Base-by-base conservation (phyloP, 352 stramenopile genomes). In the Phytophthora multivora region DNA sequence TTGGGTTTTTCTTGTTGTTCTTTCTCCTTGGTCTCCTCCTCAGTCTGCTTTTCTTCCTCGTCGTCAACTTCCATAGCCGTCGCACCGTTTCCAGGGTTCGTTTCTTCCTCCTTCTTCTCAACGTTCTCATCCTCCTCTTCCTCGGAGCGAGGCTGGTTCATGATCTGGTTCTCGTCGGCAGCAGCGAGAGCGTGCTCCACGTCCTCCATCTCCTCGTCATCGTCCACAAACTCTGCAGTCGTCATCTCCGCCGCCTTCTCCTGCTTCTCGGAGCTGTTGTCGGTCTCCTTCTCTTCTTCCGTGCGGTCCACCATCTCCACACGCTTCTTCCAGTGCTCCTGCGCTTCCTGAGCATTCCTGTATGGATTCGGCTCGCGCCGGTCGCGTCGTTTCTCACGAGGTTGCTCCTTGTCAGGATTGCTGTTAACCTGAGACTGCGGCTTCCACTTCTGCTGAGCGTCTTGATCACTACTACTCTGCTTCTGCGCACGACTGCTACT, bases 311-410 rank as follows among this genome's bases (percentile, higher is more conserved):
- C 77, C 80, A 92, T 92, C 50, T 94, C 96, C 7, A 99, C 85
- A 46, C 97, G 96, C 47, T 95, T 88, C 61, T 98, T 97, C 98
- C 98, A 99, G 61, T 98, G 97, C 61, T 99, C 94, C 62, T 97
- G 85, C 2, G 97, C 95, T 60, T 98, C 96, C 43, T 97, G 96
- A 30, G 96, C 90, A 65, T 97, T 95, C 12, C 93, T 89, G 50
- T 98, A 98, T 54, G 97, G 97, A 68, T 99, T 99, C 9, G 96
- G 93, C 60, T 96, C 82, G 41, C 87, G 88, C 13, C 83, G 82
- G 25, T 93, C 80, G 12, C 83, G 81, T 28, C 90, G 89, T 55
- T 96, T 89, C 52, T 93, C 79, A 2, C 88, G 83, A 54, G 47
- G 62, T 35, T 75, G 77, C 42, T 88, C 66, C 31, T 78, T 61